These are phyloP conservation scores for Ophiosphaerella herpotricha DNA, from an alignment of 2,329 filamentous ascomycete genomes.

Conservation along the genomic window DNA sequence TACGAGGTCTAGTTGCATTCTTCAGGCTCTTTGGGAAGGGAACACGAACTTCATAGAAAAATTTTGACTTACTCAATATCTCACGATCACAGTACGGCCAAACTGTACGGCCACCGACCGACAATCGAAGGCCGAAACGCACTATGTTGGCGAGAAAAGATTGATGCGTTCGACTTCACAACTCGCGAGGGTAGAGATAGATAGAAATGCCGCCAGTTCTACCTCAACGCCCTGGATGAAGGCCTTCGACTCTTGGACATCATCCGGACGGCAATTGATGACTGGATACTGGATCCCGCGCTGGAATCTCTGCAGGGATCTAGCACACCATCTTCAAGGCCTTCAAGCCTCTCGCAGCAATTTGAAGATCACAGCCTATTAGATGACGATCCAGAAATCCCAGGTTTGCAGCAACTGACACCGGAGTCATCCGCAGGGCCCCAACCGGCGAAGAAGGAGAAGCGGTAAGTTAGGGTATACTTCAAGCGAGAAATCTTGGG, in stretches of 20 bases:
- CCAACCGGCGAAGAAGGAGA: background rate
- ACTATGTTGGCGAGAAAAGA: background rate
- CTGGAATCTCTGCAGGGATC: background rate
- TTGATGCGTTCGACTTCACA: background rate
- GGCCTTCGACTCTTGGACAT: background rate
- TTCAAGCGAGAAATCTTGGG: background rate
- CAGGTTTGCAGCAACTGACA: background rate
- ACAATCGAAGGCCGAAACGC: background rate
- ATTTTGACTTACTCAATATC: conserved; percentile 23
- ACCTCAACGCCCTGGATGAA: background rate
- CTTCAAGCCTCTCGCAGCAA: background rate
- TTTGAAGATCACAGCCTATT: background rate
- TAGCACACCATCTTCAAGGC: background rate
- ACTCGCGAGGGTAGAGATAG: background rate
- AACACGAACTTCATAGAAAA: conserved; percentile 22
- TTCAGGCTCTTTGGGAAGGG: conserved; percentile 16
- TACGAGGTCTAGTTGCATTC: conserved; percentile 13
- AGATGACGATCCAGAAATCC: background rate
- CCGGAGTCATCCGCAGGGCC: background rate
- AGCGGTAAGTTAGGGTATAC: background rate
- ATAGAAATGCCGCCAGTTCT: background rate
- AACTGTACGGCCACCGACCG: background rate
- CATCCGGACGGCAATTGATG: background rate
- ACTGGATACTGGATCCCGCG: background rate
- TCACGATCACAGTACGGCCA: conserved; percentile 7